Conservation (phyloP, 441 rosid genomes). For the Viola pubescens region DNA sequence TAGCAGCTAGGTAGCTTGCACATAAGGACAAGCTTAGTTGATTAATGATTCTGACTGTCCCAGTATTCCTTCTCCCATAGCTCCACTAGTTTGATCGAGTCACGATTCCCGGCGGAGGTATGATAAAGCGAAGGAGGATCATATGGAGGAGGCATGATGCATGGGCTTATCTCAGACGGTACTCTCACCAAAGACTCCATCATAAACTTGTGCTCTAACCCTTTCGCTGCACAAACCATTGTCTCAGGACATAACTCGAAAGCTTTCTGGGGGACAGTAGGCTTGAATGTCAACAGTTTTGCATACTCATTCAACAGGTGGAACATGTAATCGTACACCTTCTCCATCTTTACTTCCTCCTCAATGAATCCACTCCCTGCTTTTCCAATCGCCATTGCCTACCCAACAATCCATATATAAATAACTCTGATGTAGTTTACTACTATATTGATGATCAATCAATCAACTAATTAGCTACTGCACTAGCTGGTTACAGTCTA, state of each 20-base stretch:
- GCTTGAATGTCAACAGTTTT: slow-evolving; percentile 60
- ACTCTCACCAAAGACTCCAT: slow-evolving; percentile 52
- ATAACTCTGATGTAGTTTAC: too few relatives aligned
- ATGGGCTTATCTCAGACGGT: slow-evolving; percentile 46
- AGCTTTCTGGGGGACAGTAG: slow-evolving; percentile 39
- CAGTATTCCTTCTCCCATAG: slow-evolving; percentile 50
- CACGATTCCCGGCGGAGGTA: slow-evolving; percentile 28
- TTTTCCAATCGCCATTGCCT: slow-evolving; percentile 69
- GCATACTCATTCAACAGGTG: slow-evolving; percentile 67
- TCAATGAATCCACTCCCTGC: slow-evolving; percentile 50
- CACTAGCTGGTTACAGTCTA: too few relatives aligned
- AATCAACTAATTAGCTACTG: too few relatives aligned
- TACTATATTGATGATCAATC: too few relatives aligned
- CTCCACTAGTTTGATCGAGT: slow-evolving; percentile 31
- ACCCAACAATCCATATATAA: slow-evolving; percentile 10
- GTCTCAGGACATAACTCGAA: slow-evolving; percentile 48
- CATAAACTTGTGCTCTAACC: slow-evolving; percentile 48
- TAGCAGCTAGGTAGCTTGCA: too few relatives aligned
- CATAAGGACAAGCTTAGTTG: background rate
- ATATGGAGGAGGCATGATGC: slow-evolving; percentile 61
- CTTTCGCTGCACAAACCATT: slow-evolving; percentile 52
- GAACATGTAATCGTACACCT: slow-evolving; percentile 80
- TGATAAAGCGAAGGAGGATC: slow-evolving; percentile 38
- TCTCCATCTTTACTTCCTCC: slow-evolving; percentile 58
- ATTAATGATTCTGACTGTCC: slow-evolving; percentile 27